These are phyloP conservation scores for Auxenochlorella protothecoides DNA, from an alignment of 139 green algal species.

Conservation along the genomic window DNA sequence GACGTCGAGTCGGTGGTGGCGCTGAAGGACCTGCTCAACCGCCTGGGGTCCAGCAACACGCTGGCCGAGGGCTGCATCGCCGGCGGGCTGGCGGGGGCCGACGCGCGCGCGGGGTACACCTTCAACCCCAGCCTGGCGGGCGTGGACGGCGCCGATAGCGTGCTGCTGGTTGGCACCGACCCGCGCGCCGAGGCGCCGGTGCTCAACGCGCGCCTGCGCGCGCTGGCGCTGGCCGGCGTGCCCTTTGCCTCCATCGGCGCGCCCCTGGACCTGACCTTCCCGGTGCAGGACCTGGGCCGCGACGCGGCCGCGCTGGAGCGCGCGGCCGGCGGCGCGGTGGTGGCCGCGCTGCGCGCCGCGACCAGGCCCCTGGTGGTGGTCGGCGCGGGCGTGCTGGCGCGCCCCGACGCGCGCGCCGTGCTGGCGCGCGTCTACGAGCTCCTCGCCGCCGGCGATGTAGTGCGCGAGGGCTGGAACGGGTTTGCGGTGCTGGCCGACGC, in stretches of 20 bases:
- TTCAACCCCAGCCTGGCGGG: conserved; percentile 79
- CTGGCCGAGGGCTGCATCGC: conserved; percentile 30
- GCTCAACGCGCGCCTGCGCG: conserved; percentile 84
- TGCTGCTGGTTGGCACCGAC: conserved; percentile 90
- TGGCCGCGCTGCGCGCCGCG: no score
- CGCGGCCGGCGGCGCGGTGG: neutral
- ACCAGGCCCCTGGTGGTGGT: conserved; percentile 75
- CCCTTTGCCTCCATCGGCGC: conserved; percentile 70
- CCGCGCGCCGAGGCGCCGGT: conserved; percentile 86
- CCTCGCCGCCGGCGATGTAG: conserved; percentile 49
- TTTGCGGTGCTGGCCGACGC: conserved; percentile 93
- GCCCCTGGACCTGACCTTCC: conserved; percentile 86
- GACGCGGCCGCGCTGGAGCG: conserved; percentile 47
- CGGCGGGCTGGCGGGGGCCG: conserved; percentile 47
- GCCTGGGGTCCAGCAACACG: conserved; percentile 61
- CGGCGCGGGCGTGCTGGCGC: conserved; percentile 68
- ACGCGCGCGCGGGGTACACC: conserved; percentile 81
- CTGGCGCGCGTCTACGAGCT: conserved; percentile 45
- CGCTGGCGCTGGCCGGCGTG: conserved; percentile 29
- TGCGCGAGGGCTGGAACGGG: conserved; percentile 86
- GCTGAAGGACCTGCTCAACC: conserved; percentile 66
- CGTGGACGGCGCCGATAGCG: conserved; percentile 80
- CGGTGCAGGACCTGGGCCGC: conserved; percentile 72
- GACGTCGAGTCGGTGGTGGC: conserved; percentile 90
- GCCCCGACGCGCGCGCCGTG: conserved; percentile 66